A percentile compares a stretch with the other conserved stretches of the same genome.
Evolutionary conservation across 73 alveolate genomes (phyloP).

Genomic region (Halteria grandinella): DNA sequence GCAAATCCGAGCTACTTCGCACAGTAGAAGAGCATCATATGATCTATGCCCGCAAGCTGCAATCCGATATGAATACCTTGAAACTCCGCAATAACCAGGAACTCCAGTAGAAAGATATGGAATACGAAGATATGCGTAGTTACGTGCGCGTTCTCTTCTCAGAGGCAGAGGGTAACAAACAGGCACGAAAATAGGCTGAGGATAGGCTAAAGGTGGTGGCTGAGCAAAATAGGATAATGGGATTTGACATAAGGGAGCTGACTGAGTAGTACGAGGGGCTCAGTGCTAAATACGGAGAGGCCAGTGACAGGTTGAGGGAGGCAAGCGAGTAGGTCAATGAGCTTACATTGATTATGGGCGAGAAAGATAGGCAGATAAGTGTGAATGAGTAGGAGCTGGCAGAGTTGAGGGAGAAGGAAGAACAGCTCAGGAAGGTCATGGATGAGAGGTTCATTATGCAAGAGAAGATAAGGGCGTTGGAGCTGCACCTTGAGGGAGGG

Average conservation of each 20-base stretch:
- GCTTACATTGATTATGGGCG: not conserved
- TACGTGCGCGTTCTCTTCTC: no score
- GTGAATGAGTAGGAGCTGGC: slow-evolving; percentile 28
- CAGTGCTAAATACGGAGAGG: not conserved
- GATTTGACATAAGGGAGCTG: no score
- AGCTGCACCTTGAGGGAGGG: slow-evolving; percentile 17
- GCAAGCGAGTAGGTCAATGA: not conserved
- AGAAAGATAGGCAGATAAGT: not conserved
- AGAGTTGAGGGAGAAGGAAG: slow-evolving; percentile 7
- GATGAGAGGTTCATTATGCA: slow-evolving; percentile 5
- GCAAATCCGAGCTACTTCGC: slow-evolving; percentile 42
- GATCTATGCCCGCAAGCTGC: slow-evolving; percentile 25
- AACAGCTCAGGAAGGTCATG: not conserved
- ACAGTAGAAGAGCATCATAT: slow-evolving; percentile 50
- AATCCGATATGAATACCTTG: slow-evolving; percentile 18
- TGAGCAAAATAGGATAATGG: no score
- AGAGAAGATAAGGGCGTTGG: slow-evolving; percentile 19
- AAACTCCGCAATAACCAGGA: not conserved
- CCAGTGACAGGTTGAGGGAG: not conserved
- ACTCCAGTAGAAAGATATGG: slow-evolving; percentile 12
- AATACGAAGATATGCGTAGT: slow-evolving; percentile 49
- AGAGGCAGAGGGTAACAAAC: no score
- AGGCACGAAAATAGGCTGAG: not conserved
- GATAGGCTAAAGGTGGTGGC: not conserved
- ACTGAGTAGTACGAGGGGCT: not conserved